phyloP scores from a whole-genome alignment of 768 basidiomycete genomes.

The Psilocybe subaeruginosa region DNA sequence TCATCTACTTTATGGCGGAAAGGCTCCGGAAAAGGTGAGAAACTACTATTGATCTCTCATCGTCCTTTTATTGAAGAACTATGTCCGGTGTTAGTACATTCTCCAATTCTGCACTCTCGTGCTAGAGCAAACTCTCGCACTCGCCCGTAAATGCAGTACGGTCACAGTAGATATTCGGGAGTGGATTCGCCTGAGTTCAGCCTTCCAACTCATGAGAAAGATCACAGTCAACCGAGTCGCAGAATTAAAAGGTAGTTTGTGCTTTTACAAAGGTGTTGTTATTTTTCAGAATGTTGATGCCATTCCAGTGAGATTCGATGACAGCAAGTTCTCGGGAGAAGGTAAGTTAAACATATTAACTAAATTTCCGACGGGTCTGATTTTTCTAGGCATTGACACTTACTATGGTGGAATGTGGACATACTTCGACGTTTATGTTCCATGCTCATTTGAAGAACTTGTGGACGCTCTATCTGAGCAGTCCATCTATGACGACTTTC shows the following conservation, averaged over 20 bases:
- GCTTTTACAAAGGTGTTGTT: not conserved
- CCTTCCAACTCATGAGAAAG: constrained; percentile 6
- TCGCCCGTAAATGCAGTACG: constrained; percentile 10
- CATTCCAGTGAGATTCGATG: not conserved
- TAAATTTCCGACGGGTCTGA: no score
- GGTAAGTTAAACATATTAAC: no score
- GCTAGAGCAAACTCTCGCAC: constrained; percentile 19
- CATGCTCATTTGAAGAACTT: not conserved
- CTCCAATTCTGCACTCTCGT: constrained; percentile 19
- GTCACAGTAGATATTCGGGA: constrained; percentile 18
- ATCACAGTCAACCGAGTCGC: constrained; percentile 5
- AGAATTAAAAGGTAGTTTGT: constrained; percentile 9
- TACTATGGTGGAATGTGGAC: not conserved
- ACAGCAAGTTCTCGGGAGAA: not conserved
- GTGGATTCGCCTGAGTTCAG: constrained; percentile 2
- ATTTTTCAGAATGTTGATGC: not conserved
- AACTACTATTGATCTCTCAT: not conserved
- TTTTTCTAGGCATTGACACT: not conserved
- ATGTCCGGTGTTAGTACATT: constrained; percentile 13
- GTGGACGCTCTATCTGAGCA: not conserved
- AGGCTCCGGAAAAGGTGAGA: constrained; percentile 17
- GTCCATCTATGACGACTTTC: not conserved
- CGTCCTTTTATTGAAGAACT: not conserved
- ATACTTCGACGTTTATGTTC: not conserved
- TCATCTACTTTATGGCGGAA: constrained; percentile 12